These are phyloP conservation scores for Chrysopogon serrulatus DNA, from an alignment of 176 grass and related monocot species.

Conservation along the genomic window DNA sequence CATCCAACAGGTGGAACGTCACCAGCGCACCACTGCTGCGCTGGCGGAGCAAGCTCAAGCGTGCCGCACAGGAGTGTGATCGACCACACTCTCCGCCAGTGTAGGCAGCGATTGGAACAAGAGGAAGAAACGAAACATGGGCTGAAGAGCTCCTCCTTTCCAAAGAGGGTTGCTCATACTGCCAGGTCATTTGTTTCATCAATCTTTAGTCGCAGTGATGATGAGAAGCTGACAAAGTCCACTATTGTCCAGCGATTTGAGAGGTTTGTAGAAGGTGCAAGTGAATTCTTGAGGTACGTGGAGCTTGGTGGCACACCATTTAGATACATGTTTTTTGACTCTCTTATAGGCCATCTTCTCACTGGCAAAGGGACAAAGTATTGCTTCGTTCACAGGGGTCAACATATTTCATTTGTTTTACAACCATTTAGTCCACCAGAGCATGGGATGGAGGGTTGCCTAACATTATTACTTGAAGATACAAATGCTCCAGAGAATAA, in stretches of 20 bases:
- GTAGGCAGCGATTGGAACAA: background rate
- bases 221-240: too few species aligned
- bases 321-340: background rate
- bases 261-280: background rate
- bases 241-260: background rate
- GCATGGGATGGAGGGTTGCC: too few species aligned
- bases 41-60: background rate
- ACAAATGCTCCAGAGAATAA: too few species aligned
- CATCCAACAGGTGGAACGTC: background rate
- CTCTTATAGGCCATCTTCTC: slow-evolving; percentile 16
- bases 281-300: background rate
- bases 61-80: background rate
- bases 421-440: too few species aligned
- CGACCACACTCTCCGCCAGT: background rate
- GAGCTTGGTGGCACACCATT: background rate
- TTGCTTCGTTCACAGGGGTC: background rate
- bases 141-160: background rate
- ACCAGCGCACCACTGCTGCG: background rate
- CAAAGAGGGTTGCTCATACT: background rate
- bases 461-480: too few species aligned
- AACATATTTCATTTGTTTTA: too few species aligned
- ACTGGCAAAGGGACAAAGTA: background rate
- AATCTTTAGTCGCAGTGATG: too few species aligned
- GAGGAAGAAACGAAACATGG: background rate
- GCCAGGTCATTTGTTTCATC: background rate